Conservation (phyloP, 306 rosid genomes). For the Cicer judaicum region DNA sequence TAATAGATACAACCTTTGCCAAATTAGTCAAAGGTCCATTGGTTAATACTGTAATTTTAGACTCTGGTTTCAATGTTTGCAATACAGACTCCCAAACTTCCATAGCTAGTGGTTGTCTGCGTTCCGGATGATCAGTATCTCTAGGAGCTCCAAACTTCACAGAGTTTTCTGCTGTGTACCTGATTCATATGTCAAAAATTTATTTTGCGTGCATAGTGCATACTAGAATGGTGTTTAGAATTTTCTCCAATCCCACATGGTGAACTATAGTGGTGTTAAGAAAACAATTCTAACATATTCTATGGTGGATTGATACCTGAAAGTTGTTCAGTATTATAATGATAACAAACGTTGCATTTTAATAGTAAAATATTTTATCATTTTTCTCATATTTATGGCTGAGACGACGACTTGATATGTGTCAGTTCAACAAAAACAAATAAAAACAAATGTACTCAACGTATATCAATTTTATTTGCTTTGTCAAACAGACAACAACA, state of each 20-base stretch:
- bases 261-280: no score
- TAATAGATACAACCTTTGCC: conserved; percentile 62
- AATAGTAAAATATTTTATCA: neutral
- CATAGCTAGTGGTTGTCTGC: conserved; percentile 70
- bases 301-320: neutral
- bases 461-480: neutral
- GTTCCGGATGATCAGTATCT: conserved; percentile 72
- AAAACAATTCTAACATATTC: no score
- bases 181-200: conserved; percentile 38
- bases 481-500: neutral
- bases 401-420: neutral
- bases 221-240: neutral
- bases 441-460: neutral
- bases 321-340: neutral
- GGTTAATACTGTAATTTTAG: conserved; percentile 78
- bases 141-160: conserved; percentile 65
- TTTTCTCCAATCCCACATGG: no score
- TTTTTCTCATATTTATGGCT: neutral
- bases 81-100: conserved; percentile 79
- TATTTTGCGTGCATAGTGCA: neutral
- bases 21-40: conserved; percentile 95
- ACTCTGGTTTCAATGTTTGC: conserved; percentile 56
- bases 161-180: conserved; percentile 79
- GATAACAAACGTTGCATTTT: neutral
- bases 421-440: neutral